Base-by-base conservation (phyloP, 495 filamentous ascomycete species). In the Daldinia vernicosa region DNA sequence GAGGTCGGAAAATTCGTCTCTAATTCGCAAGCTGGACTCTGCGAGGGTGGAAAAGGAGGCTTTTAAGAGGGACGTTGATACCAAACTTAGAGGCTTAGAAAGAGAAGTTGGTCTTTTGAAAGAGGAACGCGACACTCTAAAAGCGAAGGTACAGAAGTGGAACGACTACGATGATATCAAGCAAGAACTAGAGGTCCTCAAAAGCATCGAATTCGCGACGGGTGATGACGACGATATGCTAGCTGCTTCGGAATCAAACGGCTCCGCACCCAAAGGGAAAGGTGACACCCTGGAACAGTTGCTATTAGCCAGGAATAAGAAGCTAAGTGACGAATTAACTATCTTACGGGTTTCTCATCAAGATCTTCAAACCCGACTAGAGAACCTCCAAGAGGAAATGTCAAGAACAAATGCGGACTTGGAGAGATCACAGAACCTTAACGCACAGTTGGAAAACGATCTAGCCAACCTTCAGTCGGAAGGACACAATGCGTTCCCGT, bases 121-220 rank as follows among this genome's bases (percentile, higher is more conserved):
- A 69, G 84, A 87, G 28, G 92, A 94, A 69, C 84, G 91, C 45
- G 90, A 92, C 54, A 81, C 82, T 45, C 82, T 98, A 45, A 91
- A 90, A 74, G 83, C 84, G 27, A 96, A 93, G 77, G 86, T 98
- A 19, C 89, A 92, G 57, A 95, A 92, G 74, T 95, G 93, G 88
- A 87, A 90, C 70, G 96, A 99, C 77, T 99, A 99, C 74, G 93
- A 97, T 37, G 94, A 98, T 66, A 90, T 99, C 51, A 97, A 95
- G 76, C 90, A 93, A 61, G 96, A 99, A 79, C 85, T 99, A 26
- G 95, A 98, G 71, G 93, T 99, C 52, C 87, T 99, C 71, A 97
- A 97, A 89, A 95, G 94, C 70, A 97, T 99, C 67, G 95, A 99
- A 76, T 97, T 99, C 74, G 89, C 94, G 0, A 92, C 92, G 0